These are phyloP conservation scores for Lentinula sp. DNA, from an alignment of 768 basidiomycete species.

Conservation along the genomic window DNA sequence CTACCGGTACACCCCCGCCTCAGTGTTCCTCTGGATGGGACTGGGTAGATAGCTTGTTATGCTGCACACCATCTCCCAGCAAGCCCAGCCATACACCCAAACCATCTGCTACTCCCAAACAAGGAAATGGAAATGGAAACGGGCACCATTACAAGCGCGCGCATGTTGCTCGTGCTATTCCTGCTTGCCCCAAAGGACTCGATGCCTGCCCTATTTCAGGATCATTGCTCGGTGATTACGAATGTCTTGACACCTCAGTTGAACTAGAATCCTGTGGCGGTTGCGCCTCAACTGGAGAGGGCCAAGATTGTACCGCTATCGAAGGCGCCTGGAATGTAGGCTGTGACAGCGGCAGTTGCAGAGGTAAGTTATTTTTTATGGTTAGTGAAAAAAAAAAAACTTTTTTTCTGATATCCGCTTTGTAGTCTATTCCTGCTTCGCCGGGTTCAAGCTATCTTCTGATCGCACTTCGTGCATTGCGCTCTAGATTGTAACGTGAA, in stretches of 20 bases:
- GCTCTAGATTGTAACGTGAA: slow-evolving; percentile 5
- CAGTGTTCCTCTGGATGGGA: slow-evolving; percentile 39
- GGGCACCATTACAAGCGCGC: slow-evolving; percentile 8
- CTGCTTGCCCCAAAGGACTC: slow-evolving; percentile 47
- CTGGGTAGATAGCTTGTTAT: slow-evolving; percentile 38
- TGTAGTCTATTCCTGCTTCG: slow-evolving; percentile 2
- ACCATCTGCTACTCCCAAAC: slow-evolving; percentile 27
- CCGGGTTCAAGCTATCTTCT: neutral
- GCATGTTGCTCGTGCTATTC: slow-evolving; percentile 27
- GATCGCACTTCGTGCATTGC: slow-evolving; percentile 11
- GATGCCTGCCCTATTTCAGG: slow-evolving; percentile 52
- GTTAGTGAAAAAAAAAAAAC: neutral
- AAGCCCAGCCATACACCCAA: slow-evolving; percentile 24
- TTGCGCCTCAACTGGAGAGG: slow-evolving; percentile 54
- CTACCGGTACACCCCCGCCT: slow-evolving; percentile 30
- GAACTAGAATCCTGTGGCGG: slow-evolving; percentile 77
- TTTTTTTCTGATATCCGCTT: neutral
- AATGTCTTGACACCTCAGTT: slow-evolving; percentile 55
- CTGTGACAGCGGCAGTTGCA: slow-evolving; percentile 53
- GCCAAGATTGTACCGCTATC: slow-evolving; percentile 70
- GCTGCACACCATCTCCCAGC: slow-evolving; percentile 31
- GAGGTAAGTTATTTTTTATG: slow-evolving; percentile 31
- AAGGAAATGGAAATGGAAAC: slow-evolving; percentile 13
- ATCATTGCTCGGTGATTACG: slow-evolving; percentile 35
- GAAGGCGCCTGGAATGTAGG: slow-evolving; percentile 60